phyloP scores from a whole-genome alignment of 768 basidiomycete genomes.

The Lactarius sanguifluus region DNA sequence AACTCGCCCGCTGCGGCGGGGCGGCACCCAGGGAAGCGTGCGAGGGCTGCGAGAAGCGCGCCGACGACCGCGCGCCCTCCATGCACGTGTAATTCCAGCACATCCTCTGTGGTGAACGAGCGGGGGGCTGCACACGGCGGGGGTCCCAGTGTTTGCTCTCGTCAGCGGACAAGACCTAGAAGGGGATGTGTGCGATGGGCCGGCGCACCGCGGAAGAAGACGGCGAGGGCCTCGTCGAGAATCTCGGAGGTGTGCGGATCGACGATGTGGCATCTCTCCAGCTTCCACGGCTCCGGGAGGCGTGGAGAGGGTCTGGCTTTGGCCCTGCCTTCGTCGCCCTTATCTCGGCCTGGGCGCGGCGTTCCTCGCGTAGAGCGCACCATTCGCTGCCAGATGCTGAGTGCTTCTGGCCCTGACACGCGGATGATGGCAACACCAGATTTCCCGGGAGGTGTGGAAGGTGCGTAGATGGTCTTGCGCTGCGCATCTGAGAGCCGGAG shows the following conservation, averaged over 20 bases:
- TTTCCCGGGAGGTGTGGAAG: constrained; percentile 85
- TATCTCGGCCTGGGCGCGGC: not conserved
- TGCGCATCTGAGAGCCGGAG: constrained; percentile 50
- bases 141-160: not conserved
- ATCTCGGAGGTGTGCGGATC: constrained; percentile 59
- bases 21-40: constrained; percentile 60
- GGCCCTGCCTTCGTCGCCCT: constrained; percentile 23
- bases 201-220: constrained; percentile 73
- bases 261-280: constrained; percentile 68
- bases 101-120: constrained; percentile 83
- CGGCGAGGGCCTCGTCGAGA: constrained; percentile 77
- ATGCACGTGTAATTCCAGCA: constrained; percentile 83
- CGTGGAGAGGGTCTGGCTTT: not conserved
- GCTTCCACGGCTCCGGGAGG: constrained; percentile 58
- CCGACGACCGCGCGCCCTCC: constrained; percentile 80
- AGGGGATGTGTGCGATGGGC: not conserved
- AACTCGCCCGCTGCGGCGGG: constrained; percentile 89
- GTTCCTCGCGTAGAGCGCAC: constrained; percentile 41
- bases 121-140: constrained; percentile 52
- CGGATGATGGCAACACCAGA: constrained; percentile 82
- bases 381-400: constrained; percentile 59
- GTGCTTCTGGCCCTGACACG: constrained; percentile 75
- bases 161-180: constrained; percentile 3
- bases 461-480: constrained; percentile 77
- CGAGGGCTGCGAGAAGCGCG: constrained; percentile 64